These are phyloP conservation scores for Syncephalastrum monosporum DNA, from an alignment of 371 early-diverging fungal species.

Conservation along the genomic window DNA sequence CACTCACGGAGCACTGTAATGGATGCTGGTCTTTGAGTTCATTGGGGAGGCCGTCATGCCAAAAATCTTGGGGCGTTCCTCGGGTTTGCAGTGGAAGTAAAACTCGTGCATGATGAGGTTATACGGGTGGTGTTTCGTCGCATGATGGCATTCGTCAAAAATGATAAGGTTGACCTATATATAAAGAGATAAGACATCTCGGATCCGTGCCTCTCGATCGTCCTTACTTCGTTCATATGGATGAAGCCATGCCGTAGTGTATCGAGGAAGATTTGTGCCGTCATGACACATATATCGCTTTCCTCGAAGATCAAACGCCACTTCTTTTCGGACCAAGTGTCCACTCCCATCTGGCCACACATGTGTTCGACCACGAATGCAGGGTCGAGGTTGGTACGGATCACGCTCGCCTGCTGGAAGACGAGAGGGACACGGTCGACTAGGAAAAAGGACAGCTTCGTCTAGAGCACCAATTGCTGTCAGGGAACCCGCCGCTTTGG, in stretches of 20 bases:
- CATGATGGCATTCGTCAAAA: conserved; percentile 95
- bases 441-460: conserved; percentile 72
- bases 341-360: conserved; percentile 70
- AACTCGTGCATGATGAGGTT: conserved; percentile 84
- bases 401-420: conserved; percentile 78
- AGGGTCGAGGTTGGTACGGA: conserved; percentile 60
- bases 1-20: conserved; percentile 43
- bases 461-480: conserved; percentile 16
- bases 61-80: conserved; percentile 76
- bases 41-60: conserved; percentile 95
- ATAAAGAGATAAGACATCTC: not conserved
- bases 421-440: conserved; percentile 87
- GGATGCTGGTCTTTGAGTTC: conserved; percentile 44
- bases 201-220: not conserved
- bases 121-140: conserved; percentile 80
- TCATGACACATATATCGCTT: conserved; percentile 82
- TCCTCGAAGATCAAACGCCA: conserved; percentile 63
- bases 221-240: conserved; percentile 56
- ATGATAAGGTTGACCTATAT: conserved; percentile 73
- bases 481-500: not conserved
- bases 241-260: conserved; percentile 71
- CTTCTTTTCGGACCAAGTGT: conserved; percentile 54
- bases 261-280: conserved; percentile 82
- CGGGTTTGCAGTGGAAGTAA: conserved; percentile 51
- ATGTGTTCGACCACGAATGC: conserved; percentile 50